These are phyloP conservation scores for Adansonia rubrostipa DNA, from an alignment of 441 rosid species.

Conservation along the genomic window DNA sequence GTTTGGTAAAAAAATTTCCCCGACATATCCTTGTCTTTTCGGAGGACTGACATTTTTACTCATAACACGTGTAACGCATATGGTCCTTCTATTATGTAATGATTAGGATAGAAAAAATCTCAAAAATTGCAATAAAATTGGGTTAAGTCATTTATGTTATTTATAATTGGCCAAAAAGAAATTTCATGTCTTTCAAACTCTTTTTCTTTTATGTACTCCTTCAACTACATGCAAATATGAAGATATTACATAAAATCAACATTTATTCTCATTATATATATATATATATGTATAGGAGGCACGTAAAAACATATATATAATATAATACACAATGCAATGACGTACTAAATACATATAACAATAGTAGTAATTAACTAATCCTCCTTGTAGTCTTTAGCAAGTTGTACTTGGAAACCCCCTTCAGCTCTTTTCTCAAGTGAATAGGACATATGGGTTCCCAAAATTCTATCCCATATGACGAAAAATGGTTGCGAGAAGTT, in stretches of 20 bases:
- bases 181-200: no score
- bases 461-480: constrained; percentile 81
- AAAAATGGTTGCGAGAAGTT: constrained; percentile 96
- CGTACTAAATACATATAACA: neutral
- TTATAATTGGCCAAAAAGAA: no score
- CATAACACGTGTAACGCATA: no score
- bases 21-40: no score
- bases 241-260: neutral
- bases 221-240: neutral
- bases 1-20: no score
- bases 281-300: neutral
- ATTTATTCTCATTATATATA: neutral
- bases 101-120: no score
- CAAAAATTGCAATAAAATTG: no score
- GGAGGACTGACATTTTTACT: no score
- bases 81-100: no score
- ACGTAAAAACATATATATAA: no score
- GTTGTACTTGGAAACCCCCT: constrained; percentile 78
- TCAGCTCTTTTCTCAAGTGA: constrained; percentile 66
- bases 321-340: neutral
- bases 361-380: constrained; percentile 28
- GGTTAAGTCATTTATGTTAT: no score
- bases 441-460: constrained; percentile 91
- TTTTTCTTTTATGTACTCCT: neutral
- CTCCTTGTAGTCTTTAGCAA: constrained; percentile 60